These are phyloP conservation scores for Coriaria nepalensis DNA, from an alignment of 306 rosid species.

Conservation along the genomic window DNA sequence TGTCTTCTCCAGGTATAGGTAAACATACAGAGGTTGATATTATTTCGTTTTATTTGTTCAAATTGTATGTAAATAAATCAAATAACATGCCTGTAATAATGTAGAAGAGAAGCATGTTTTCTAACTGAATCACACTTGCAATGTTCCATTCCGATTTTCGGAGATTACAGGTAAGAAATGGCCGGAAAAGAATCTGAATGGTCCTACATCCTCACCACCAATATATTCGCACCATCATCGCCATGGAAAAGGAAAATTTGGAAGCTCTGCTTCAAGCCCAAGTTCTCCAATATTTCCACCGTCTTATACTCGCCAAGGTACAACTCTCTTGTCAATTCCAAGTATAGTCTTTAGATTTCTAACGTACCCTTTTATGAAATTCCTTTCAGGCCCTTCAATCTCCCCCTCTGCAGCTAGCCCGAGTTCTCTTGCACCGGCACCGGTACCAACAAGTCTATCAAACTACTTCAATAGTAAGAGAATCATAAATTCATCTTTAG, in stretches of 20 bases:
- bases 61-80: constrained; percentile 4
- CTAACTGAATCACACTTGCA: not conserved
- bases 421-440: constrained; percentile 37
- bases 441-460: constrained; percentile 34
- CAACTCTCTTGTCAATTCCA: constrained; percentile 6
- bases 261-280: constrained; percentile 27
- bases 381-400: constrained; percentile 23
- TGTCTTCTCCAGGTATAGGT: constrained; percentile 14
- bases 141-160: constrained; percentile 22
- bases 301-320: constrained; percentile 42
- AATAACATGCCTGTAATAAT: not conserved
- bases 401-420: constrained; percentile 28
- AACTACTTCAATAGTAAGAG: constrained; percentile 39
- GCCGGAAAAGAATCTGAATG: constrained; percentile 13
- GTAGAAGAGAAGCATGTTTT: constrained; percentile 4
- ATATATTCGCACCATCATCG: constrained; percentile 28
- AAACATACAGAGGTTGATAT: not conserved
- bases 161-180: constrained; percentile 27
- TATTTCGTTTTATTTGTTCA: constrained; percentile 7
- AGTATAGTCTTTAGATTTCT: constrained; percentile 4
- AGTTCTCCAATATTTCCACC: constrained; percentile 30
- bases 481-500: constrained; percentile 10
- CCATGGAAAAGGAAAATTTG: constrained; percentile 23
- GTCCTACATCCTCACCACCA: constrained; percentile 32
- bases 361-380: constrained; percentile 4